Evolutionary conservation across 257 asterid species (phyloP), one percentile per base, ranked within the genome.

Genomic region (Thymus quinquecostatus): DNA sequence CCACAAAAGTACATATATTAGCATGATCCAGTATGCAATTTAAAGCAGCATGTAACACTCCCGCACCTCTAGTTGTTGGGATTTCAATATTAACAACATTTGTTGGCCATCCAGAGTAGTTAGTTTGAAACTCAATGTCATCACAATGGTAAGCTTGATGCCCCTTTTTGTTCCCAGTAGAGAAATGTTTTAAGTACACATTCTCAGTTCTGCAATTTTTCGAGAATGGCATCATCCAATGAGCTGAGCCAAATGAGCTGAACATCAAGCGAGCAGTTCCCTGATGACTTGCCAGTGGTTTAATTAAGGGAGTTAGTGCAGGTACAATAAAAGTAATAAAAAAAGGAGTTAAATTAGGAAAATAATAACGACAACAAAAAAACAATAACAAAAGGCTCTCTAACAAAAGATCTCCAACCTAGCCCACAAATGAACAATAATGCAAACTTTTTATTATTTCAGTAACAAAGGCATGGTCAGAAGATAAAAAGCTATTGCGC

Each of bases 91-190:
- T 95, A 75, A 92, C 74, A 74, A 91, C 80, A 75, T 95, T 95
- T 21, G 99, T 95, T 57, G 99, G 99, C 99, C 99, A 95, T 57
- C 99, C 99, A 66, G 99, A 95, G 77, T 86, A 89, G 80, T 92
- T 86, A 2, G 85, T 70, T 72, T 75, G 87, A 82, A 73, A 89
- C 82, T 92, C 97, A 5, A 73, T 80, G 73, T 88, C 91, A 47
- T 89, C 93, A 55, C 99, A 95, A 66, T 60, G 76, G 80, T 91
- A 88, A 56, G 77, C 82, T 70, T 57, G 77, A 70, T 81, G 86
- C 70, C 88, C 85, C 71, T 85, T 92, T 78, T 81, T 82, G 79
- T 81, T 85, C 59, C 75, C 81, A 40, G 81, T 68, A 80, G 92
- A 86, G 79, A 95, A 89, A 81, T 91, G 97, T 74, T 84, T 89